Percentiles rank a stretch among this genome's conserved stretches.
Conservation (phyloP, 139 green algal species). For the Chlamydomonas sphaeroides region DNA sequence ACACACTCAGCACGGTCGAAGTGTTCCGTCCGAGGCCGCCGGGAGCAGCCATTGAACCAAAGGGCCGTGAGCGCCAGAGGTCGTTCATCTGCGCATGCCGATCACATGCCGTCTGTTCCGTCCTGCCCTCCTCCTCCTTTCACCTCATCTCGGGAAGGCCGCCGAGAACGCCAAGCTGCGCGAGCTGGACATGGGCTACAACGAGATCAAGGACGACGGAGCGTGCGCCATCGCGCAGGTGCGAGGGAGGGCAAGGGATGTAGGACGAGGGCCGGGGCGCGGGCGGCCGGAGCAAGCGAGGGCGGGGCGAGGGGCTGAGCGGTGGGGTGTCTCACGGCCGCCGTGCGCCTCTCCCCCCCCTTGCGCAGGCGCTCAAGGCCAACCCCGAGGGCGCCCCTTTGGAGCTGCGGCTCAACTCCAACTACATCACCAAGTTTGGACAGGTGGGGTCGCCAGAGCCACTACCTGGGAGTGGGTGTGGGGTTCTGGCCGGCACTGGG, state of each 20-base stretch:
- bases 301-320: too few relatives aligned
- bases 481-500: too few relatives aligned
- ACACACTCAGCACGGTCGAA: too few relatives aligned
- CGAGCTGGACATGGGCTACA: conserved; percentile 97
- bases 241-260: neutral
- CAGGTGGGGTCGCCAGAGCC: too few relatives aligned
- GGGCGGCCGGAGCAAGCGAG: too few relatives aligned
- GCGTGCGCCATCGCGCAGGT: conserved; percentile 93
- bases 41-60: too few relatives aligned
- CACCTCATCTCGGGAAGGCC: conserved; percentile 47
- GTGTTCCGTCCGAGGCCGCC: too few relatives aligned
- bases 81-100: too few relatives aligned
- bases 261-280: neutral
- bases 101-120: neutral
- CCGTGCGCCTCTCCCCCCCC: neutral
- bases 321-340: too few relatives aligned
- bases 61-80: too few relatives aligned
- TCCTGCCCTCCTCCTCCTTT: neutral
- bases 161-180: conserved; percentile 82
- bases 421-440: conserved; percentile 96
- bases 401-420: conserved; percentile 91
- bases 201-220: conserved; percentile 99
- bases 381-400: conserved; percentile 84
- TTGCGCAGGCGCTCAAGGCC: conserved; percentile 82
- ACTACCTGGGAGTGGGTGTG: too few relatives aligned